Evolutionary conservation across 202 grass and related monocot genomes (phyloP), one percentile per base, ranked within the genome.

Genomic region (Eragrostis tef): DNA sequence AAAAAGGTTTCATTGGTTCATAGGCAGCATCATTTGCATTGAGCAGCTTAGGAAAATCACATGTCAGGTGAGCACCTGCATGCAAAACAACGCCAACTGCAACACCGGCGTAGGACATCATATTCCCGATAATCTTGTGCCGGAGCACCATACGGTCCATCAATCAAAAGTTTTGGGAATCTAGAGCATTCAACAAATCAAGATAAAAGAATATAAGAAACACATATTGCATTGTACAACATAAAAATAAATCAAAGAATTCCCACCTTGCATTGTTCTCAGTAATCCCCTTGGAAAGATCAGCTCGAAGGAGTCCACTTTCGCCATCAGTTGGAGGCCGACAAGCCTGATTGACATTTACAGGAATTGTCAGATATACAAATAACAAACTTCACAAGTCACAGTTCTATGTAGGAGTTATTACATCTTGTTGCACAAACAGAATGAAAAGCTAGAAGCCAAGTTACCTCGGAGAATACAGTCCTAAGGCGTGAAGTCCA

Each of bases 101-200:
- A 62, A 95, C 79, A 79, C 90, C 93, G 19, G 87, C 93, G 45
- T 70, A 98, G 80, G 11, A 98, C 92, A 34, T 98, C 92, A 41
- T 98, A 98, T 58, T 98, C 90, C 14, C 59, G 77, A 7, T 98
- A 98, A 72, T 94, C 90, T 94, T 98, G 94, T 4, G 94, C 94
- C 8, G 92, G 94, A 61, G 94, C 94, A 70, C 94, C 92, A 57
- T 94, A 98, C 80, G 94, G 94, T 46, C 94, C 94, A 84, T 98
- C 94, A 62, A 98, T 86, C 26, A 94, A 67, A 17, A 98, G 74
- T 78, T 84, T 92, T 42, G 94, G 94, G 81, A 98, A 98, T 47
- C 94, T 98, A 70, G 39, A 61, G 2, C 67, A 80, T 72, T 54
- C 24, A 45, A 52, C 41, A 74, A 56, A 67, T 64, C 5, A 16